Evolutionary conservation across 2,329 filamentous ascomycete species (phyloP).

Genomic region (Pleoardoris graminearum): DNA sequence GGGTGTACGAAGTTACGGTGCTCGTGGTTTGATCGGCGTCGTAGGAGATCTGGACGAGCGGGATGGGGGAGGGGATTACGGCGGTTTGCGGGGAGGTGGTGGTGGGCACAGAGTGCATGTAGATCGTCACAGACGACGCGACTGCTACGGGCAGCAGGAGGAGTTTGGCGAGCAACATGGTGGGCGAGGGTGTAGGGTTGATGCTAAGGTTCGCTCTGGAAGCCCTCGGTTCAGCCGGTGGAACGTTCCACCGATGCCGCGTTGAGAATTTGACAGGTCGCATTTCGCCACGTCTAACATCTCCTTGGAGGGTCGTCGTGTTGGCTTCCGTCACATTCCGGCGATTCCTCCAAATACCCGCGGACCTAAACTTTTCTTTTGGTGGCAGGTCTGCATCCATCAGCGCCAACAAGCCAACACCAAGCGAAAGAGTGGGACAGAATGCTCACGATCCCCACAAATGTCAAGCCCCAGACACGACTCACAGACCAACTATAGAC

Average conservation of each 20-base stretch:
- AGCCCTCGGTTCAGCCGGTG: background rate
- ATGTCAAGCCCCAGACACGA: background rate
- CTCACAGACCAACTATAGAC: constrained; percentile 1
- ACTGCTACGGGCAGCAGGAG: constrained; percentile 44
- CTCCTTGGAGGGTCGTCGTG: too few species aligned
- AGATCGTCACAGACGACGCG: constrained; percentile 44
- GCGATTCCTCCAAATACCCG: background rate
- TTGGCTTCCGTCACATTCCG: background rate
- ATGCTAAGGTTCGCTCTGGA: background rate
- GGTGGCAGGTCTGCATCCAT: constrained; percentile 23
- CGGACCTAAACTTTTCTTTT: constrained; percentile 11
- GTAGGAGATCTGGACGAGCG: constrained; percentile 51
- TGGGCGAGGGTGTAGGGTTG: constrained; percentile 14
- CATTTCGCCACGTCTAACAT: too few species aligned
- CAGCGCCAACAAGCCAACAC: constrained; percentile 20
- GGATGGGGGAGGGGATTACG: constrained; percentile 41
- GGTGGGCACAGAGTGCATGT: constrained; percentile 77
- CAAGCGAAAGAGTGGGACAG: constrained; percentile 34
- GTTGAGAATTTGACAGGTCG: background rate
- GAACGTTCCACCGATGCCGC: background rate
- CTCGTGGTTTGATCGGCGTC: constrained; percentile 43
- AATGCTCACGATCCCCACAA: constrained; percentile 37
- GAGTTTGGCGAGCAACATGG: constrained; percentile 44
- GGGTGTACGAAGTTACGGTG: constrained; percentile 40
- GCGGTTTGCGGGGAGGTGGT: constrained; percentile 76